phyloP scores from a whole-genome alignment of 352 stramenopile genomes.

The Phytophthora ohioensis region DNA sequence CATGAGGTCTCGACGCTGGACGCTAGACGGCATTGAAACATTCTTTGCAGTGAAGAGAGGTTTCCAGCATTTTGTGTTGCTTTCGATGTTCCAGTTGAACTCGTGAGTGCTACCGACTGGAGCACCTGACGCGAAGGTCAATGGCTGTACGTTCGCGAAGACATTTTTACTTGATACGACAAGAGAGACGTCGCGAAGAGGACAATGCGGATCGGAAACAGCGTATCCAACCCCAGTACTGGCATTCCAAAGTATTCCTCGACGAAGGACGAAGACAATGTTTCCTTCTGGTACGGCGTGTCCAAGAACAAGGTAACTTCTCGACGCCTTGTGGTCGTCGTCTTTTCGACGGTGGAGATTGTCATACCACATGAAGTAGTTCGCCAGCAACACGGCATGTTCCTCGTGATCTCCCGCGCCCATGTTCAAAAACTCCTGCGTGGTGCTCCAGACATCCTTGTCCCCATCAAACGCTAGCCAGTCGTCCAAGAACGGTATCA shows the following conservation, averaged over 20 bases:
- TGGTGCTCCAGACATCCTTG: constrained; percentile 90
- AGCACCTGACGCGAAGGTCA: constrained; percentile 10
- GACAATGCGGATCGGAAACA: constrained; percentile 80
- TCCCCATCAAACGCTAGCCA: constrained; percentile 86
- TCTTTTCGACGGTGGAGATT: constrained; percentile 37
- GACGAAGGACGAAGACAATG: constrained; percentile 88
- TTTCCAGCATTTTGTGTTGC: constrained; percentile 84
- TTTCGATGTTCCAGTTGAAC: constrained; percentile 87
- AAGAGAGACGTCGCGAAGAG: constrained; percentile 85
- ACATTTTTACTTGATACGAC: constrained; percentile 92
- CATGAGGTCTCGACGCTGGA: constrained; percentile 61
- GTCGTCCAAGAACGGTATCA: constrained; percentile 93
- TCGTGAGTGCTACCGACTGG: constrained; percentile 47
- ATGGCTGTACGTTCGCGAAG: constrained; percentile 89
- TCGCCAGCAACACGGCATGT: constrained; percentile 93
- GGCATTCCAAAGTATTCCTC: constrained; percentile 89
- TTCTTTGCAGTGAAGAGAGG: constrained; percentile 73
- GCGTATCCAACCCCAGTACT: constrained; percentile 83
- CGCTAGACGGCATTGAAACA: constrained; percentile 32
- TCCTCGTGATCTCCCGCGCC: constrained; percentile 91
- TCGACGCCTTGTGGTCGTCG: constrained; percentile 16
- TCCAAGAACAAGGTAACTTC: constrained; percentile 91
- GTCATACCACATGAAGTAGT: constrained; percentile 92
- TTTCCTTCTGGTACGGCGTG: constrained; percentile 84
- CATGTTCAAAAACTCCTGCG: constrained; percentile 92